A percentile compares a stretch with the other conserved stretches of the same genome.
Conservation (phyloP, 2,329 filamentous ascomycete genomes). For the Monosporascus sp. region DNA sequence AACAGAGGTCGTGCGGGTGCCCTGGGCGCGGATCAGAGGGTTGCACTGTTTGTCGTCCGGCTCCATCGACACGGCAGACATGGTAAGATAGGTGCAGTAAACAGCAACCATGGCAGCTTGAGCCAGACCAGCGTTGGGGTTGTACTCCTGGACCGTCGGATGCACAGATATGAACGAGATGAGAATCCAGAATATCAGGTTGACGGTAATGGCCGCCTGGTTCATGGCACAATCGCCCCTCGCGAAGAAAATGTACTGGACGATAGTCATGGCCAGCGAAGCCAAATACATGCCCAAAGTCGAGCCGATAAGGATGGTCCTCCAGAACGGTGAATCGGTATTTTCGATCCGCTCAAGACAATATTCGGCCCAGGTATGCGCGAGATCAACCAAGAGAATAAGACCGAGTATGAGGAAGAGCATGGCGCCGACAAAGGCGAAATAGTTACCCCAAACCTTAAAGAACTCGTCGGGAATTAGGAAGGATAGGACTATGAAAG, state of each 20-base stretch:
- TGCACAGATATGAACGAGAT: slow-evolving; percentile 85
- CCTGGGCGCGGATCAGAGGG: slow-evolving; percentile 78
- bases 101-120: slow-evolving; percentile 95
- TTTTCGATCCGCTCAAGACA: slow-evolving; percentile 92
- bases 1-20: slow-evolving; percentile 83
- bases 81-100: slow-evolving; percentile 97
- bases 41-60: slow-evolving; percentile 93
- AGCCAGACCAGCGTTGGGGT: slow-evolving; percentile 90
- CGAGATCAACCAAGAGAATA: slow-evolving; percentile 87
- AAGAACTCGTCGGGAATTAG: slow-evolving; percentile 95
- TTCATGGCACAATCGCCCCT: slow-evolving; percentile 83
- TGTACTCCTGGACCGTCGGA: slow-evolving; percentile 82
- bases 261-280: slow-evolving; percentile 86
- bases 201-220: slow-evolving; percentile 91
- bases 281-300: slow-evolving; percentile 90
- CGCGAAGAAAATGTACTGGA: slow-evolving; percentile 98
- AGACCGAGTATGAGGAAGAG: slow-evolving; percentile 90
- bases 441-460: slow-evolving; percentile 91
- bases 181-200: slow-evolving; percentile 74
- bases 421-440: slow-evolving; percentile 82
- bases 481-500: slow-evolving; percentile 84
- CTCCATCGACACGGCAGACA: slow-evolving; percentile 98
- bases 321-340: slow-evolving; percentile 79
- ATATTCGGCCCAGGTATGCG: slow-evolving; percentile 95
- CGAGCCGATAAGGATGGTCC: slow-evolving; percentile 80